phyloP scores from a whole-genome alignment of 1,284 basidiomycete genomes.

The Ceratobasidium sp. region DNA sequence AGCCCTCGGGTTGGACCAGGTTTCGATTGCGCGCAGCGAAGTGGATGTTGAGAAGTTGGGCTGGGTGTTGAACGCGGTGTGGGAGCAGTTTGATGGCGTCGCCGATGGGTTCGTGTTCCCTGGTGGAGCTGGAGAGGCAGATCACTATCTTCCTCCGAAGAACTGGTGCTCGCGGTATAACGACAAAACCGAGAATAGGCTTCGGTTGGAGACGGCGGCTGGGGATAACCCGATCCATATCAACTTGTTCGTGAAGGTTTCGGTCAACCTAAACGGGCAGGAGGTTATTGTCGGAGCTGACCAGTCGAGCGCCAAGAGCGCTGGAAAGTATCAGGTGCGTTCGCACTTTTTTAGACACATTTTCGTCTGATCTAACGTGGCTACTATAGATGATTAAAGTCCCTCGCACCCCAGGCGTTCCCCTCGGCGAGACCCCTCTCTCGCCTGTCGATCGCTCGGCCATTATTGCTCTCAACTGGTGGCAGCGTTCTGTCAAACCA shows the following conservation, averaged over 20 bases:
- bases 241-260: conserved; percentile 38
- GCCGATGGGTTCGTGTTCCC: conserved; percentile 36
- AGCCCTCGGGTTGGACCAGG: conserved; percentile 11
- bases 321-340: conserved; percentile 32
- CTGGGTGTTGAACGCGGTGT: conserved; percentile 19
- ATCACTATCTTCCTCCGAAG: conserved; percentile 6
- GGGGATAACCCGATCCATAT: not conserved
- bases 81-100: conserved; percentile 26
- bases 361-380: not conserved
- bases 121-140: conserved; percentile 14
- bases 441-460: conserved; percentile 12
- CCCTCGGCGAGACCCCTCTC: conserved; percentile 21
- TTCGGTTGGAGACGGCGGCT: not conserved
- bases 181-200: not conserved
- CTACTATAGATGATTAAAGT: conserved; percentile 8
- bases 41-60: not conserved
- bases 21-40: conserved; percentile 6
- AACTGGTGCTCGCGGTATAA: not conserved
- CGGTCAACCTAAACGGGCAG: conserved; percentile 29
- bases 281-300: conserved; percentile 37
- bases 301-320: conserved; percentile 28
- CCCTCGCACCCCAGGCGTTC: not conserved
- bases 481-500: not conserved
- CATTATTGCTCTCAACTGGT: conserved; percentile 16
- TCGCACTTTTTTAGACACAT: not conserved